Evolutionary conservation across 163 green algal genomes (phyloP).

Genomic region (Scenedesmus sp.): DNA sequence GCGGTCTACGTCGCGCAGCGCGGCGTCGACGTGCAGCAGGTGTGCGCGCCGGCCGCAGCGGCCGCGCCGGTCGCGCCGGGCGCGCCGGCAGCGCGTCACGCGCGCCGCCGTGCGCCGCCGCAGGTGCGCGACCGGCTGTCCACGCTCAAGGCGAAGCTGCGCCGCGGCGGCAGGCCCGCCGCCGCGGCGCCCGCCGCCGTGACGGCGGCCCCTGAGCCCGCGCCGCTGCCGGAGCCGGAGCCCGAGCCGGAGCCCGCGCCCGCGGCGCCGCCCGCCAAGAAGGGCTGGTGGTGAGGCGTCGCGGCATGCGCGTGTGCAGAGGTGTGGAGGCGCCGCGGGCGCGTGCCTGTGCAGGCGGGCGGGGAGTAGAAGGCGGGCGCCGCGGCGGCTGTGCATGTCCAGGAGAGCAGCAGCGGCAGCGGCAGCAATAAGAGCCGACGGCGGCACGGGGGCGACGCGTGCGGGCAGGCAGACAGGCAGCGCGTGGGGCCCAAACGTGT

Average conservation of each 20-base stretch:
- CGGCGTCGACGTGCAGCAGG: slow-evolving; percentile 20
- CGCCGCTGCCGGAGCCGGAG: slow-evolving; percentile 24
- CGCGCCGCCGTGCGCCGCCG: background rate
- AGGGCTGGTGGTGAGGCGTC: slow-evolving; percentile 12
- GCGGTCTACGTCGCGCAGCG: slow-evolving; percentile 12
- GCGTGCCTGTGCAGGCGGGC: background rate
- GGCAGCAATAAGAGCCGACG: background rate
- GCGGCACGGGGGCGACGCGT: too few relatives aligned
- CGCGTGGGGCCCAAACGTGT: too few relatives aligned
- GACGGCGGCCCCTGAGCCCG: too few relatives aligned
- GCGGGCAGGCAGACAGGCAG: too few relatives aligned
- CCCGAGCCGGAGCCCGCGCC: background rate
- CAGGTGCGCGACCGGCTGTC: slow-evolving; percentile 5
- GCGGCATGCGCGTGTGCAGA: background rate
- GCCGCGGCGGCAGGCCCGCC: slow-evolving; percentile 19
- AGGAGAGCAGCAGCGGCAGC: background rate
- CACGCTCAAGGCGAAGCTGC: background rate
- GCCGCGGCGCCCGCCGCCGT: too few relatives aligned
- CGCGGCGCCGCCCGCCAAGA: slow-evolving; percentile 8
- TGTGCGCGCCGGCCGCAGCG: background rate
- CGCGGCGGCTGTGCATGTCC: background rate
- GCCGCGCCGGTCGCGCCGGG: background rate
- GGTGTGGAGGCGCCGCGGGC: background rate
- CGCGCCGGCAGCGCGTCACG: background rate
- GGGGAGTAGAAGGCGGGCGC: background rate